These are phyloP conservation scores for Daldinia decipiens DNA, from an alignment of 495 filamentous ascomycete genomes.

Conservation along the genomic window DNA sequence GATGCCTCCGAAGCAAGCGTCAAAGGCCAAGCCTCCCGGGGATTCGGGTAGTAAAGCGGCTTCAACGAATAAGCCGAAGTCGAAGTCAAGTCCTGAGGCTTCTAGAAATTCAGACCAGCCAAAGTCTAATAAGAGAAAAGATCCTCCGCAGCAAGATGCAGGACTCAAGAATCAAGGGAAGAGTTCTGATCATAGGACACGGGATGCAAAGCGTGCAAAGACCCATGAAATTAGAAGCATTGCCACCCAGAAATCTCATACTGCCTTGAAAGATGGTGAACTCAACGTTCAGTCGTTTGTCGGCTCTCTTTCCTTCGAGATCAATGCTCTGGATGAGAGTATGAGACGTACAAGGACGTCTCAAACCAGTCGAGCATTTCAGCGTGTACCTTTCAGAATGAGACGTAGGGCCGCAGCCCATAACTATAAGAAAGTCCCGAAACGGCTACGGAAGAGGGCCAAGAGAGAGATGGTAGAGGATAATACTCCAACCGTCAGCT, in stretches of 20 bases:
- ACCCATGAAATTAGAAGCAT: conserved; percentile 75
- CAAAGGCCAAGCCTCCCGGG: conserved; percentile 26
- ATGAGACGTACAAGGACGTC: conserved; percentile 76
- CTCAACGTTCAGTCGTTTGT: conserved; percentile 86
- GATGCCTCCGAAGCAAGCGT: conserved; percentile 40
- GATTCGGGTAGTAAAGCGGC: conserved; percentile 5
- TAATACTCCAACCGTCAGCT: conserved; percentile 85
- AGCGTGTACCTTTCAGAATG: conserved; percentile 85
- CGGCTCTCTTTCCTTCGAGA: conserved; percentile 85
- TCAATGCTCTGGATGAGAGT: conserved; percentile 80
- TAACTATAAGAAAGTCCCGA: conserved; percentile 92
- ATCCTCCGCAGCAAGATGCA: conserved; percentile 29
- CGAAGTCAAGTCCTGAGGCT: conserved; percentile 1
- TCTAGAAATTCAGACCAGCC: conserved; percentile 18
- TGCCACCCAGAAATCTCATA: conserved; percentile 74
- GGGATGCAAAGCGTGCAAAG: conserved; percentile 66
- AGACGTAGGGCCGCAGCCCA: conserved; percentile 90
- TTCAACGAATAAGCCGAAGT: conserved; percentile 13
- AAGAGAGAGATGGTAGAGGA: conserved; percentile 87
- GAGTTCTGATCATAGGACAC: conserved; percentile 56
- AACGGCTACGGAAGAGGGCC: conserved; percentile 74
- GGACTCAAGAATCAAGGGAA: conserved; percentile 28
- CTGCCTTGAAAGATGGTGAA: conserved; percentile 78
- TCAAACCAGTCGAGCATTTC: conserved; percentile 81
- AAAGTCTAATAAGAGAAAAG: conserved; percentile 42